Percentiles rank a stretch among this genome's conserved stretches.
Conservation (phyloP, 2,329 filamentous ascomycete species). For the Fusarium sp. region DNA sequence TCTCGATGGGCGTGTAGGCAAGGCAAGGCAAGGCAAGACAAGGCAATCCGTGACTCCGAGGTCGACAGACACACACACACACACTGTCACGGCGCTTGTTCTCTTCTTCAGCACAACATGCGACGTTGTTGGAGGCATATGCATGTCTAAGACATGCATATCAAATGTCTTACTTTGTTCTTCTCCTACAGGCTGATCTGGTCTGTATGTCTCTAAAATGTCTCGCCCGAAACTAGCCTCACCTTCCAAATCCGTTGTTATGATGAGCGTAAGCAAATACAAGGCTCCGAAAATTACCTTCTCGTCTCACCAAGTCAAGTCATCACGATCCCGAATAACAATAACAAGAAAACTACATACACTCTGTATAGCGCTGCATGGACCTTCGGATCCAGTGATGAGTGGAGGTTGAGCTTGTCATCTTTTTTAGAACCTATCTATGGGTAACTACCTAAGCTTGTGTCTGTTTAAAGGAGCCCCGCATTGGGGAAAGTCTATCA, state of each 20-base stretch:
- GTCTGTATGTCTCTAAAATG: constrained; percentile 45
- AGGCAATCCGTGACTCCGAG: constrained; percentile 7
- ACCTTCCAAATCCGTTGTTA: constrained; percentile 13
- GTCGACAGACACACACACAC: not conserved
- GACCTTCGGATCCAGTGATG: constrained; percentile 11
- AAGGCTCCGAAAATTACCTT: not conserved
- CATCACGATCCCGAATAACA: not conserved
- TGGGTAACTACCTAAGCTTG: constrained; percentile 1
- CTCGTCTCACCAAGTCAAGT: not conserved
- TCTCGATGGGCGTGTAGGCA: not conserved
- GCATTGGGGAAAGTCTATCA: constrained; percentile 22
- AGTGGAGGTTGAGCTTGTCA: constrained; percentile 18
- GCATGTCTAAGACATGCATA: constrained; percentile 54
- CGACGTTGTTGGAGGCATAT: constrained; percentile 45
- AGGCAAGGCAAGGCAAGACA: too few species aligned
- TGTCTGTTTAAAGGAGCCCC: constrained; percentile 20
- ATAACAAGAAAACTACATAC: not conserved
- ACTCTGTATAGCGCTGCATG: constrained; percentile 13
- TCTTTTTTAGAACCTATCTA: constrained; percentile 18
- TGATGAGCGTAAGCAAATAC: constrained; percentile 28
- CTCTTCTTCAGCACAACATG: constrained; percentile 40
- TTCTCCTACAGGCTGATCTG: constrained; percentile 55
- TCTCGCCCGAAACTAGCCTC: constrained; percentile 42
- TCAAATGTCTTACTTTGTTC: constrained; percentile 54
- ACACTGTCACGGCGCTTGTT: constrained; percentile 16